Evolutionary conservation across 2,329 filamentous ascomycete species (phyloP).

Genomic region (Xylariaceae sp.): DNA sequence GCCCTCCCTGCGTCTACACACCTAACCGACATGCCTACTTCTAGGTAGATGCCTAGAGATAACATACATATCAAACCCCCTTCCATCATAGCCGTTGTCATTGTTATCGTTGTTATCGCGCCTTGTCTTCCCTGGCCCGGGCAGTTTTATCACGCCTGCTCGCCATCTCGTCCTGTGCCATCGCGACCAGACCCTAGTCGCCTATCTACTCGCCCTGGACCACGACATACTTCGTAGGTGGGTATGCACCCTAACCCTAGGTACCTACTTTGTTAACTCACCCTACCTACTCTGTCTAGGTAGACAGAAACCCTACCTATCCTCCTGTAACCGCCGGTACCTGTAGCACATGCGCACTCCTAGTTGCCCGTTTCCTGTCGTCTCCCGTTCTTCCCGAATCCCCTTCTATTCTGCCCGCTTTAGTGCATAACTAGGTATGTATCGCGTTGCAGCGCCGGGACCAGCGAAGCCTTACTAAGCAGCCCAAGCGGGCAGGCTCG

Average conservation of each 20-base stretch:
- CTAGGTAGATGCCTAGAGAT: not conserved
- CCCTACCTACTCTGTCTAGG: not conserved
- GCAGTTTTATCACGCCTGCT: not conserved
- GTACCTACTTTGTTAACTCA: not conserved
- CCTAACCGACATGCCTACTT: not conserved
- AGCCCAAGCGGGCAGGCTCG: slow-evolving; percentile 20
- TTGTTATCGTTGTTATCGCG: not conserved
- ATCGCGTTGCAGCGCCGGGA: too few species aligned
- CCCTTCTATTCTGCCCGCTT: too few species aligned
- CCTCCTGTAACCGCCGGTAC: too few species aligned
- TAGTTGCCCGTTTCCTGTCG: too few species aligned
- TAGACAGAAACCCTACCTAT: too few species aligned
- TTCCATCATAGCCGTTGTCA: not conserved
- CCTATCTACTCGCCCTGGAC: not conserved
- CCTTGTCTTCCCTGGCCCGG: slow-evolving; percentile 1
- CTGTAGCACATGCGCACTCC: too few species aligned
- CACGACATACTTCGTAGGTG: not conserved
- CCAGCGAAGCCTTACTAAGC: not conserved
- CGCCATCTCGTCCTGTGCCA: slow-evolving; percentile 9
- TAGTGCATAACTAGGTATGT: too few species aligned
- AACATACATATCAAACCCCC: not conserved
- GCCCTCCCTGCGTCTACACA: not conserved
- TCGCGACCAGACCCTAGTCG: slow-evolving; percentile 5
- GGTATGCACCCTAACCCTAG: not conserved
- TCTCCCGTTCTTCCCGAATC: too few species aligned